Conservation (phyloP, 192 early-diverging fungal species). For the Coemansia sp. region DNA sequence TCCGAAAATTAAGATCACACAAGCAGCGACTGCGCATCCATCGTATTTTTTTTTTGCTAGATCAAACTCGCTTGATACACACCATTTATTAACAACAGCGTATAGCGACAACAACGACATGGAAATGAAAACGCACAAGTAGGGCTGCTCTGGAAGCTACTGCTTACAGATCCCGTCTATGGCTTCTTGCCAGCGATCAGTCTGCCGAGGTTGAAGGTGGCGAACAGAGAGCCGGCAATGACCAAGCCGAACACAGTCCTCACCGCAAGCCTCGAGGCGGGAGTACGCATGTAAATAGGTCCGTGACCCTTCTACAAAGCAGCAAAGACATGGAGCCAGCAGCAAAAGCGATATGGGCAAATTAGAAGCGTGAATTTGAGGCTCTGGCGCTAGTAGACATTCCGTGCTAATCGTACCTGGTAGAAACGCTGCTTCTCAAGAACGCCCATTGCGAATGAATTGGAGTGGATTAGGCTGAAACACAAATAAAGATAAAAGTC, state of each 20-base stretch:
- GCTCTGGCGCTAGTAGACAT: background rate
- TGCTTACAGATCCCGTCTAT: too few relatives aligned
- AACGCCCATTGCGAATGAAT: conserved; percentile 26
- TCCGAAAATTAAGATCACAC: too few relatives aligned
- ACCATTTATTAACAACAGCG: too few relatives aligned
- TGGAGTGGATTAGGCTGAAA: background rate
- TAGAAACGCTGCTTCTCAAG: conserved; percentile 57
- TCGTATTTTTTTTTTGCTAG: too few relatives aligned
- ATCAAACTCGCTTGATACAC: too few relatives aligned
- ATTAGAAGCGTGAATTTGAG: background rate
- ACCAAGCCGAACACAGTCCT: conserved; percentile 26
- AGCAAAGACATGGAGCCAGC: background rate
- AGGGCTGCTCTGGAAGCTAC: too few relatives aligned
- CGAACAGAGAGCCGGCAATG: conserved; percentile 20
- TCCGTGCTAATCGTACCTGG: conserved; percentile 53
- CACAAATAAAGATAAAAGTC: too few relatives aligned
- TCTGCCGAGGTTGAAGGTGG: conserved; percentile 25
- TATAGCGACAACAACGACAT: background rate
- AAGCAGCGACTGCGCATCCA: too few relatives aligned
- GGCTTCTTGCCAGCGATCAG: conserved; percentile 41
- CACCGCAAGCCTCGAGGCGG: conserved; percentile 24
- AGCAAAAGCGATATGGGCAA: background rate
- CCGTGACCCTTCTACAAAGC: conserved; percentile 39
- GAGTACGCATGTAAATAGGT: conserved; percentile 49
- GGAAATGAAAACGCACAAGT: background rate